A percentile compares a stretch with the other conserved stretches of the same genome.
These are phyloP conservation scores for Stentor roeselii DNA, from an alignment of 73 alveolate genomes.

Conservation along the genomic window DNA sequence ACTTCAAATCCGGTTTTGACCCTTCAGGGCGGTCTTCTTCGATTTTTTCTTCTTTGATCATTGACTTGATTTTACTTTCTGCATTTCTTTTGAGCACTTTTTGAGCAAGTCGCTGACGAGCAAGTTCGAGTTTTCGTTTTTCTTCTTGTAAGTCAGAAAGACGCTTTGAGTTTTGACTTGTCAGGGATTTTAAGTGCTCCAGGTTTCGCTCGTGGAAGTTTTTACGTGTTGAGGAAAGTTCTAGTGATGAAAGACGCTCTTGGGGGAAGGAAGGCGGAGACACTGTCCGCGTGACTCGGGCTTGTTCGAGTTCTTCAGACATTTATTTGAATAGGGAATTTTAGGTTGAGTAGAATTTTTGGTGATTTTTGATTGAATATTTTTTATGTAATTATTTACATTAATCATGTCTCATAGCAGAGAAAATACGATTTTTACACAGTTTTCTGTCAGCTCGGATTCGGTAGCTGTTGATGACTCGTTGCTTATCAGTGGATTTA, in stretches of 20 bases:
- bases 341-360: not conserved
- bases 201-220: conserved; percentile 9
- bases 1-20: conserved; percentile 27
- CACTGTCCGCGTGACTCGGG: not conserved
- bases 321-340: no score
- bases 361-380: not conserved
- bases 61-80: not conserved
- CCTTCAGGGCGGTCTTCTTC: conserved; percentile 17
- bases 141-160: not conserved
- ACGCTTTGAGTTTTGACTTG: not conserved
- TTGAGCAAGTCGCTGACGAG: conserved; percentile 10
- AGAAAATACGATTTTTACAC: not conserved
- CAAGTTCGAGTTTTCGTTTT: conserved; percentile 5
- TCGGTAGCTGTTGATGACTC: not conserved
- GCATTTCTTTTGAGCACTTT: conserved; percentile 2
- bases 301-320: no score
- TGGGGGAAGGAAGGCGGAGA: not conserved
- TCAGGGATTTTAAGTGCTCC: conserved; percentile 16
- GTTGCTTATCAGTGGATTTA: not conserved
- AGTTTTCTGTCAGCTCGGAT: not conserved
- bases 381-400: no score
- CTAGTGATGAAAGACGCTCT: not conserved
- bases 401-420: not conserved
- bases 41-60: not conserved
- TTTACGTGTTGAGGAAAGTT: not conserved